A percentile compares a stretch with the other conserved stretches of the same genome.
These are phyloP conservation scores for Vaccinium vitisidaea DNA, from an alignment of 148 eudicot genomes.

Conservation along the genomic window DNA sequence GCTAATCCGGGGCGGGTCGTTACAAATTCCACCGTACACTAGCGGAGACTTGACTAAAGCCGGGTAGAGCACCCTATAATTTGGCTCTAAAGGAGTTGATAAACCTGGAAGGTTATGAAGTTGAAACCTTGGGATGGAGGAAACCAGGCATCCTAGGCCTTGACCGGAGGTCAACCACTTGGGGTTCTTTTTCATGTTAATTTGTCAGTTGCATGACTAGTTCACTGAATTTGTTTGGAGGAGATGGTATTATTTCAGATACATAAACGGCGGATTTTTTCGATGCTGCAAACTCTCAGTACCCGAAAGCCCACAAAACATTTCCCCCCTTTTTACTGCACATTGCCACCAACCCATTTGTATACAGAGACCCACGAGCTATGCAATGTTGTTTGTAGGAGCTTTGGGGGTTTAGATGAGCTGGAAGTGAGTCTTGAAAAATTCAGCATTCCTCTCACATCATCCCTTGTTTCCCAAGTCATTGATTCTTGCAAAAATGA, in stretches of 20 bases:
- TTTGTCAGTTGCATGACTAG: not conserved
- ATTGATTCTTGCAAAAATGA: constrained; percentile 50
- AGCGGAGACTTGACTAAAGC: no score
- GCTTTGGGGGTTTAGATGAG: constrained; percentile 52
- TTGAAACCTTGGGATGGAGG: no score
- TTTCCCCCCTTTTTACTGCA: constrained; percentile 20
- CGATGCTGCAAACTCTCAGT: constrained; percentile 25
- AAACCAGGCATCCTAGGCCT: no score
- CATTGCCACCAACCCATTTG: constrained; percentile 16
- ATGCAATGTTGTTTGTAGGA: constrained; percentile 41
- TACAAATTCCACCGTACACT: no score
- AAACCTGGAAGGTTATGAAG: no score
- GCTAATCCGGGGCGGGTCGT: no score
- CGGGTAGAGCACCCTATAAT: no score
- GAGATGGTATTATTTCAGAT: constrained; percentile 12
- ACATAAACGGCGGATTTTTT: constrained; percentile 1
- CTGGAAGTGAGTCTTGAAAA: constrained; percentile 46
- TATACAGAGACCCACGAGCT: constrained; percentile 32
- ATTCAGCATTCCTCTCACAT: constrained; percentile 27
- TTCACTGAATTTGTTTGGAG: not conserved
- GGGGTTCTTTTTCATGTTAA: not conserved
- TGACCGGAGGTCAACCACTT: no score
- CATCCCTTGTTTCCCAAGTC: constrained; percentile 47
- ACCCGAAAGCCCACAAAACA: constrained; percentile 25
- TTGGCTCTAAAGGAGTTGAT: no score